Conservation (phyloP, 495 filamentous ascomycete species). For the Pseudoneurospora amorphoporcata region DNA sequence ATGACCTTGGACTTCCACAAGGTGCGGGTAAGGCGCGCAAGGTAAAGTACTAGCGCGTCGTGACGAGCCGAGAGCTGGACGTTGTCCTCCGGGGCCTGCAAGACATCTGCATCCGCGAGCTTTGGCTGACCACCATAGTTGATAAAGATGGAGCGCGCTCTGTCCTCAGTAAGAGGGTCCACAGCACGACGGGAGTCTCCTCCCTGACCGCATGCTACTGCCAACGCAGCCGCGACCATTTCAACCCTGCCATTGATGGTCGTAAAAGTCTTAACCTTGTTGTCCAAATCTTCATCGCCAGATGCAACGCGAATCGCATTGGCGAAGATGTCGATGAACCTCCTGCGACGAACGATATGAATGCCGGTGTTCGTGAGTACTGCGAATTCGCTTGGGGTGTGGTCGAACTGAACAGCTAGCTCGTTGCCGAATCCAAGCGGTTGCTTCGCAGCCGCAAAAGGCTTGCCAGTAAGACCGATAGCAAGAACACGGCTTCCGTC, state of each 20-base stretch:
- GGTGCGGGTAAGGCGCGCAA: slow-evolving; percentile 70
- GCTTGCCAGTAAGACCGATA: slow-evolving; percentile 60
- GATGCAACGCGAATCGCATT: slow-evolving; percentile 58
- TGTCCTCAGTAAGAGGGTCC: slow-evolving; percentile 74
- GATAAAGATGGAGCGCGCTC: slow-evolving; percentile 77
- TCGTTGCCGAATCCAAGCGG: slow-evolving; percentile 91
- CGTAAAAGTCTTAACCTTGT: slow-evolving; percentile 71
- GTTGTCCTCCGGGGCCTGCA: slow-evolving; percentile 50
- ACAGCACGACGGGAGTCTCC: slow-evolving; percentile 61
- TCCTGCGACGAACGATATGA: slow-evolving; percentile 67
- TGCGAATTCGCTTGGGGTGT: slow-evolving; percentile 68
- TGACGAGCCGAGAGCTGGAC: slow-evolving; percentile 83
- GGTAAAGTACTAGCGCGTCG: slow-evolving; percentile 76
- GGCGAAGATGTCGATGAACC: slow-evolving; percentile 90
- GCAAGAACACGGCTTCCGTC: slow-evolving; percentile 53
- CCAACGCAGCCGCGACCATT: slow-evolving; percentile 79
- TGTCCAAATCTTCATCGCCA: slow-evolving; percentile 69
- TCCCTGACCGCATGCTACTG: slow-evolving; percentile 92
- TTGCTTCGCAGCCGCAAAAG: slow-evolving; percentile 54
- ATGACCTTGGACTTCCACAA: slow-evolving; percentile 66
- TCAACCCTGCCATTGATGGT: slow-evolving; percentile 75
- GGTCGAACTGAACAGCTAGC: slow-evolving; percentile 85
- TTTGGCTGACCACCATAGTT: slow-evolving; percentile 78
- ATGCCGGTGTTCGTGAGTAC: slow-evolving; percentile 85
- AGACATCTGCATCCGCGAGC: slow-evolving; percentile 64